Evolutionary conservation across 192 early-diverging fungal species (phyloP).

Genomic region (Backusella circina): DNA sequence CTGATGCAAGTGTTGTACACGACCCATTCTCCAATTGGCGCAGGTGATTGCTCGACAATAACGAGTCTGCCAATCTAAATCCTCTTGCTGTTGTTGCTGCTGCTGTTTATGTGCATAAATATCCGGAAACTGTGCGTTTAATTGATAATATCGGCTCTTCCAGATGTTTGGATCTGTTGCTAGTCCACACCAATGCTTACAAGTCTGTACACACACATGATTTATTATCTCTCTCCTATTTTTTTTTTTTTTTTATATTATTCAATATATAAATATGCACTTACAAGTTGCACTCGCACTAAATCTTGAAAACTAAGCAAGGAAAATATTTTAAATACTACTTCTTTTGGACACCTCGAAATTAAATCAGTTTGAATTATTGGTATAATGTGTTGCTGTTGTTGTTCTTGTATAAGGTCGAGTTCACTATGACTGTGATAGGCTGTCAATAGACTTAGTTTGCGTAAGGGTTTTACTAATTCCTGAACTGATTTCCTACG

Average conservation of each 20-base stretch:
- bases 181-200: slow-evolving; percentile 22
- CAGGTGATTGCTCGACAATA: slow-evolving; percentile 19
- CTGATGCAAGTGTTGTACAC: slow-evolving; percentile 13
- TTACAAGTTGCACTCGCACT: slow-evolving; percentile 29
- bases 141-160: slow-evolving; percentile 5
- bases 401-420: slow-evolving; percentile 10
- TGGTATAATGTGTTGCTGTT: background rate
- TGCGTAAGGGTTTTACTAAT: slow-evolving; percentile 24
- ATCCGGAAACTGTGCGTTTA: slow-evolving; percentile 14
- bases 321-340: slow-evolving; percentile 15
- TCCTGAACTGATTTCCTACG: slow-evolving; percentile 16
- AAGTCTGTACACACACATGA: slow-evolving; percentile 13
- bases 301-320: slow-evolving; percentile 21
- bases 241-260: background rate
- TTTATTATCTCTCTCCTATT: background rate
- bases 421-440: slow-evolving; percentile 8
- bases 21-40: slow-evolving; percentile 27
- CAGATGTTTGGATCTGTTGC: slow-evolving; percentile 25
- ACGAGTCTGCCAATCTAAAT: slow-evolving; percentile 18
- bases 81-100: background rate
- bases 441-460: slow-evolving; percentile 6
- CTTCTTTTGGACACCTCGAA: slow-evolving; percentile 23
- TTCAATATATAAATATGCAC: background rate
- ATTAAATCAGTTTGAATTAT: slow-evolving; percentile 10
- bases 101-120: slow-evolving; percentile 12